Conservation (phyloP, 371 early-diverging fungal genomes). For the Mucor indicus region DNA sequence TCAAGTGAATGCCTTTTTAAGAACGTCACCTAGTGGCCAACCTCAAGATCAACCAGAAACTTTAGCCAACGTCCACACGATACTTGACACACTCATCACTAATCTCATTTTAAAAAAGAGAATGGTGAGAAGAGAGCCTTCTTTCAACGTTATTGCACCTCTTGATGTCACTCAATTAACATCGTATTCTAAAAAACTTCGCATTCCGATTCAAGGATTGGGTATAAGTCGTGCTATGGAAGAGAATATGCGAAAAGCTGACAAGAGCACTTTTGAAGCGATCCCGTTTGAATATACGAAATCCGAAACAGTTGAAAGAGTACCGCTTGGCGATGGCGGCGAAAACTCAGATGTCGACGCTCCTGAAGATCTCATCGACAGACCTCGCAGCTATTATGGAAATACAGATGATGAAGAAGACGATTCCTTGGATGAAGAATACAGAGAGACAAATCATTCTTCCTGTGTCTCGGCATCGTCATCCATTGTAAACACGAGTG, state of each 20-base stretch:
- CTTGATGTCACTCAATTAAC: slow-evolving; percentile 40
- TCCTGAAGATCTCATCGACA: background rate
- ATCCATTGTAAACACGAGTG: background rate
- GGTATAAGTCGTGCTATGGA: slow-evolving; percentile 38
- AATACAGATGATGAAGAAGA: slow-evolving; percentile 23
- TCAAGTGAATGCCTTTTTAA: slow-evolving; percentile 30
- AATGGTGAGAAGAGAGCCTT: slow-evolving; percentile 34
- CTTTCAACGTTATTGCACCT: slow-evolving; percentile 36
- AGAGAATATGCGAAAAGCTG: slow-evolving; percentile 40
- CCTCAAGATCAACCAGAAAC: slow-evolving; percentile 14
- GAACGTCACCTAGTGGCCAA: slow-evolving; percentile 2
- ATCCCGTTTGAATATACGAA: background rate
- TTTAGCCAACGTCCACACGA: slow-evolving; percentile 21
- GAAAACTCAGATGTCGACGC: background rate
- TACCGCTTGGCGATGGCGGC: background rate
- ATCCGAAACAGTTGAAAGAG: background rate
- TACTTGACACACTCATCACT: slow-evolving; percentile 21
- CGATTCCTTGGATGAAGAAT: background rate
- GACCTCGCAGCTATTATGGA: slow-evolving; percentile 25
- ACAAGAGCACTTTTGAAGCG: background rate
- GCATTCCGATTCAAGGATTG: slow-evolving; percentile 37
- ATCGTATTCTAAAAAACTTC: slow-evolving; percentile 30
- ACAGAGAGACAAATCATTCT: background rate
- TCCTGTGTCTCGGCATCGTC: background rate
- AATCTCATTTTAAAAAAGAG: slow-evolving; percentile 30